Evolutionary conservation across 2,329 filamentous ascomycete species (phyloP).

Genomic region (Knoxdaviesia proteae): DNA sequence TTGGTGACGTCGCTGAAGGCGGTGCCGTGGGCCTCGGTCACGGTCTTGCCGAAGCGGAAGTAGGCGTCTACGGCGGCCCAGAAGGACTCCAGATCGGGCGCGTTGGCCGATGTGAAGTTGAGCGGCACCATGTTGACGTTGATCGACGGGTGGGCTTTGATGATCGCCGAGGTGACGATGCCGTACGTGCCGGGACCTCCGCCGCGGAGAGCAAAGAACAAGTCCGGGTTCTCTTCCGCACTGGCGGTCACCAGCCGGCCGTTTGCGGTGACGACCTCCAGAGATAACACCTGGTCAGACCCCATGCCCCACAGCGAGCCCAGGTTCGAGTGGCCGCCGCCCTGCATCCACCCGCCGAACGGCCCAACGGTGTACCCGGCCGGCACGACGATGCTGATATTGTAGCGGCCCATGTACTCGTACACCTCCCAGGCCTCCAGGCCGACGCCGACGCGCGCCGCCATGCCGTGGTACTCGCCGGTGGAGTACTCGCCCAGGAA

Average conservation of each 20-base stretch:
- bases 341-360: conserved; percentile 34
- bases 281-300: conserved; percentile 24
- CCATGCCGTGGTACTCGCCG: conserved; percentile 23
- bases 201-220: conserved; percentile 28
- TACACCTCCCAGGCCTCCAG: conserved; percentile 26
- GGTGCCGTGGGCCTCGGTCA: conserved; percentile 14
- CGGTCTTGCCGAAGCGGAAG: conserved; percentile 13
- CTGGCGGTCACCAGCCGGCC: conserved; percentile 21
- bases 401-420: conserved; percentile 12
- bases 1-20: conserved; percentile 14
- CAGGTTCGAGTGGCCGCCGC: conserved; percentile 30
- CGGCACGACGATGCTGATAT: conserved; percentile 6
- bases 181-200: conserved; percentile 22
- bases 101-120: conserved; percentile 8
- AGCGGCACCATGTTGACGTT: conserved; percentile 14
- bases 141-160: conserved; percentile 14
- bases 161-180: conserved; percentile 17
- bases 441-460: conserved; percentile 32
- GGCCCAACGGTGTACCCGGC: conserved; percentile 26
- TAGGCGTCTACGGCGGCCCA: conserved; percentile 13
- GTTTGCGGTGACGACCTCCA: conserved; percentile 25
- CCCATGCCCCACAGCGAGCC: conserved; percentile 18
- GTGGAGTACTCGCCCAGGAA: conserved; percentile 19
- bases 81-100: conserved; percentile 7
- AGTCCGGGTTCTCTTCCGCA: conserved; percentile 18